Evolutionary conservation across 352 stramenopile genomes (phyloP).

Genomic region (Phytophthora capsici): DNA sequence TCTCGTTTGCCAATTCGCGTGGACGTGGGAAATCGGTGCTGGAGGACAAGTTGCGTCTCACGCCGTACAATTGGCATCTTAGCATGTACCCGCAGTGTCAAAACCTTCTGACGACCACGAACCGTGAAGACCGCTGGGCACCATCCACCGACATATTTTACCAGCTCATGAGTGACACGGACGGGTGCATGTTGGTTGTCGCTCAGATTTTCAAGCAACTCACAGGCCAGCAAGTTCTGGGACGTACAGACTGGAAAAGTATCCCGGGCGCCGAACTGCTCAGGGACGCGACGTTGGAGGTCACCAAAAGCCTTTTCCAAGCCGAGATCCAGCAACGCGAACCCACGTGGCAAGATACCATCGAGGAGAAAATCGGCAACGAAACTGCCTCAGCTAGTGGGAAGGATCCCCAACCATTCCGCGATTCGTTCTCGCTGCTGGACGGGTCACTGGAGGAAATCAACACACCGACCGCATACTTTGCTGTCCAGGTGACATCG

Average conservation of each 20-base stretch:
- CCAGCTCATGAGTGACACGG: constrained; percentile 42
- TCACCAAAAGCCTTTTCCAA: constrained; percentile 50
- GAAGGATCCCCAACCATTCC: constrained; percentile 38
- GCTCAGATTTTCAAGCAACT: constrained; percentile 69
- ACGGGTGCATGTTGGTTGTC: constrained; percentile 52
- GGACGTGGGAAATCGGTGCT: constrained; percentile 43
- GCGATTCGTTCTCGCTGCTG: constrained; percentile 50
- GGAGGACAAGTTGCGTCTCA: constrained; percentile 53
- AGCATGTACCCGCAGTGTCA: constrained; percentile 61
- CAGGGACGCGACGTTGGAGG: constrained; percentile 46
- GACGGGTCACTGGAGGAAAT: constrained; percentile 36
- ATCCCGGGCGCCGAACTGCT: constrained; percentile 61
- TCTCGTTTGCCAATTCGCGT: constrained; percentile 29
- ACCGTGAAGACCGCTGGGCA: constrained; percentile 57
- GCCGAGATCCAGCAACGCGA: constrained; percentile 53
- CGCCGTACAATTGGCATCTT: constrained; percentile 65
- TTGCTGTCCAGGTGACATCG: constrained; percentile 59
- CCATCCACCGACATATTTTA: constrained; percentile 35
- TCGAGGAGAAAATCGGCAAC: constrained; percentile 34
- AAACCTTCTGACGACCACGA: constrained; percentile 45
- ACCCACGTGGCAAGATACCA: constrained; percentile 35
- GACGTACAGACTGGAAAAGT: constrained; percentile 68
- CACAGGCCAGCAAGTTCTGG: constrained; percentile 41
- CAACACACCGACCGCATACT: constrained; percentile 46
- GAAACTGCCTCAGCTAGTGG: constrained; percentile 26